Evolutionary conservation across 257 asterid species (phyloP), one percentile per base, ranked within the genome.

Genomic region (Dorcoceras hygrometricum): DNA sequence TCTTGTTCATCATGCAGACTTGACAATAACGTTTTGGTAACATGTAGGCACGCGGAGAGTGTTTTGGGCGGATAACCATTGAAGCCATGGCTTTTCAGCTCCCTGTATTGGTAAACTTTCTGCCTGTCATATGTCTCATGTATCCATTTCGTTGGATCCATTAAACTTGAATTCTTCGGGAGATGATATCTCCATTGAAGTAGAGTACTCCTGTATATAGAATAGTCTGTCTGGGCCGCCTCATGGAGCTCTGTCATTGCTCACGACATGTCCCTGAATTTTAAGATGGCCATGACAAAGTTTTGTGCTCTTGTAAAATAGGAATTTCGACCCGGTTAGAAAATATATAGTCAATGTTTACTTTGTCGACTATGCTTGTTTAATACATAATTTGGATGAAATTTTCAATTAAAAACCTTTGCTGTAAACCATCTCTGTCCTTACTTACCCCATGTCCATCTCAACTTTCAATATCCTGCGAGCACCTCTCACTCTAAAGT

Each of bases 1-100:
- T 61, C 55, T 62, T 63, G 50, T 58, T 46, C 57, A 23, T 53
- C 36, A 23, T 46, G 19, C 77, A 75, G 55, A 70, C 48, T 23
- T 46, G 10, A 65, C 36, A 56, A 51, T 48, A 58, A 39, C 57
- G 57, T 59, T 68, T 65, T 65, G 29, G 57, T 50, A 39, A 43
- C 7, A 43, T 76, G 75, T 66, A 93, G 99, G 96, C 88, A 28
- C 91, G 99, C 32, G 99, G 97, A 64, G 99, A 93, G 75, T 90
- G 99, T 74, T 93, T 93, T 75, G 99, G 99, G 68, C 87, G 99
- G 84, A 93, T 93, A 65, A 93, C 97, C 26, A 93, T 93, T 76
- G 99, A 93, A 83, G 99, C 99, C 62, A 93, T 93, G 99, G 99
- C 99, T 28, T 93, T 93, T 78, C 87, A 88, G 88, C 84, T 93